Evolutionary conservation across 2,329 filamentous ascomycete genomes (phyloP).

Genomic region (Hymenoscyphus scutula): DNA sequence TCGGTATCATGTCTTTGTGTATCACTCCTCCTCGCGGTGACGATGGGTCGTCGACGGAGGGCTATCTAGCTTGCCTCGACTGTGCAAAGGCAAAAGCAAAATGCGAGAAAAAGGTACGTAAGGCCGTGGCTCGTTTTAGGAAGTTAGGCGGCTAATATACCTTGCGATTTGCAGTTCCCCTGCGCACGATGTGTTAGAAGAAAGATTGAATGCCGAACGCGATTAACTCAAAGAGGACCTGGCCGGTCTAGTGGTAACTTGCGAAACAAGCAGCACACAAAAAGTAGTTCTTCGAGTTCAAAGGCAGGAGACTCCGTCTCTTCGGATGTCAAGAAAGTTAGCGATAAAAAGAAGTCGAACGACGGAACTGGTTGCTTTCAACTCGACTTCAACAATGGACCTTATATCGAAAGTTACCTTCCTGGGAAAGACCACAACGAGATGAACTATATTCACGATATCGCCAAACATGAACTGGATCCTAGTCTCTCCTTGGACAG

Average conservation of each 20-base stretch:
- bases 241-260: background rate
- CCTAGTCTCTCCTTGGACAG: background rate
- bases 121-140: background rate
- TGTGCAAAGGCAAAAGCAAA: background rate
- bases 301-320: background rate
- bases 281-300: background rate
- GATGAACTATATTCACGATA: background rate
- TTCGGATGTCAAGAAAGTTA: background rate
- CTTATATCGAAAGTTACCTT: background rate
- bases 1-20: background rate
- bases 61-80: background rate
- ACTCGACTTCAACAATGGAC: slow-evolving; percentile 1
- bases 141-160: background rate
- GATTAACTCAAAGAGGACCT: background rate
- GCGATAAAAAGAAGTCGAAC: background rate
- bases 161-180: background rate
- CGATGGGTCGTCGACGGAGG: background rate
- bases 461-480: background rate
- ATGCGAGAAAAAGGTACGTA: background rate
- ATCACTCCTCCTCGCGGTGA: slow-evolving; percentile 1
- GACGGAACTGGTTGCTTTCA: background rate
- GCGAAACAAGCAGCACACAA: slow-evolving; percentile 1
- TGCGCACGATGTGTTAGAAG: background rate
- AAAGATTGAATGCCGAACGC: background rate
- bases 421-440: background rate